Conservation (phyloP, 2,329 filamentous ascomycete genomes). For the Phyllosticta citribraziliensis region DNA sequence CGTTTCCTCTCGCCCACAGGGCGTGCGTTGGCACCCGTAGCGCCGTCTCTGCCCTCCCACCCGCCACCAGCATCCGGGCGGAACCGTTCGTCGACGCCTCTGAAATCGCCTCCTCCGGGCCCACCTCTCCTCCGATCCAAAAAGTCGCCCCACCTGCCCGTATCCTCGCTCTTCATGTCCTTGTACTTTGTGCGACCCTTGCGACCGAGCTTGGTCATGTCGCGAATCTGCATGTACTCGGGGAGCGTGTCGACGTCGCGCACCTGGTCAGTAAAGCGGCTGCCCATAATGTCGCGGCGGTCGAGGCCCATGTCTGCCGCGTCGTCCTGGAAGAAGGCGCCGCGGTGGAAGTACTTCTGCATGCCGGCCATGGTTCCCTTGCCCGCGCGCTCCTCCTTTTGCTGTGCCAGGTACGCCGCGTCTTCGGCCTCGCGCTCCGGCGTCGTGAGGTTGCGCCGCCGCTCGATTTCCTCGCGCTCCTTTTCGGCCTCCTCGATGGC, state of each 20-base stretch:
- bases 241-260: constrained; percentile 74
- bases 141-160: constrained; percentile 69
- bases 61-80: constrained; percentile 45
- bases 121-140: constrained; percentile 34
- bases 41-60: constrained; percentile 33
- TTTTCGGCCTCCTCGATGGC: constrained; percentile 74
- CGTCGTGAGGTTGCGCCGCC: constrained; percentile 72
- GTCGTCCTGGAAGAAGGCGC: constrained; percentile 87
- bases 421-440: constrained; percentile 85
- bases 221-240: constrained; percentile 82
- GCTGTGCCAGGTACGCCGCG: constrained; percentile 61
- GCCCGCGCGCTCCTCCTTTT: constrained; percentile 64
- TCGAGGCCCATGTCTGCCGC: constrained; percentile 64
- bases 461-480: constrained; percentile 81
- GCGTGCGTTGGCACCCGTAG: constrained; percentile 61
- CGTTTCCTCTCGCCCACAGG: constrained; percentile 55
- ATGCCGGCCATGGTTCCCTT: constrained; percentile 80
- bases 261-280: constrained; percentile 72
- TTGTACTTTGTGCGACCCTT: constrained; percentile 86
- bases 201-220: constrained; percentile 87
- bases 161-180: constrained; percentile 84
- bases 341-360: constrained; percentile 96
- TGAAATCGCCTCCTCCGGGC: constrained; percentile 23
- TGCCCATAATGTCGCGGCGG: constrained; percentile 76
- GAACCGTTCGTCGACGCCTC: constrained; percentile 56